Evolutionary conservation across 2,329 filamentous ascomycete species (phyloP), one percentile per base, ranked within the genome.

Genomic region (Arthroderma sp.): DNA sequence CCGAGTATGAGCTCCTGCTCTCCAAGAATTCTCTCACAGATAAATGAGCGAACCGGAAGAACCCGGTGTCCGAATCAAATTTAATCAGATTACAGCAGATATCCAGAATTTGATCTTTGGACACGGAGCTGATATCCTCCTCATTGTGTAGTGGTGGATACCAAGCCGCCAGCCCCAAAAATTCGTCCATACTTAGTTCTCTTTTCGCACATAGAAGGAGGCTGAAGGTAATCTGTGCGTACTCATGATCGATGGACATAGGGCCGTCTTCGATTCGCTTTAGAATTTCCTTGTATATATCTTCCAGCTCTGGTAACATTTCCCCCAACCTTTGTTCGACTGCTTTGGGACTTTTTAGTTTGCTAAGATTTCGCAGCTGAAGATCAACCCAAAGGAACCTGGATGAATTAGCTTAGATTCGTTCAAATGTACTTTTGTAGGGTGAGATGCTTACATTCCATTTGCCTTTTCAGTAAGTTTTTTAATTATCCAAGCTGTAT

Each of bases 301-400:
- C 34, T 4, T 46, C n/a, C 7, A 54, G 34, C 8, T 39, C 45
- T 11, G 7, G 30, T 7, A 57, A 57, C 15, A 59, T 49, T 38
- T 39, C 40, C n/a, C 56, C 53, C 36, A 61, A 46, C 9, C 36
- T 48, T 15, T 40, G 40, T 15, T 42, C 29, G n/a, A 63, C 46
- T 40, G 56, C 58, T 15, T 22, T 31, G 37, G 56, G 51, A 5
- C 51, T 5, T 3, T 43, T 47, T 29, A 56, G 43, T 3, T 49
- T 38, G 33, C 53, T 56, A 27, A 61, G 50, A 33, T 54, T 38
- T 42, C 57, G 53, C 15, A 63, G 46, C 38, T 59, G 54, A 38
- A 62, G 47, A 42, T 50, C 55, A 11, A 49, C 58, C 60, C 58
- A 62, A 22, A 52, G 50, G 45, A 62, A 61, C 59, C 58, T 60